phyloP scores from a whole-genome alignment of 2,329 filamentous ascomycete species.

The Eurotiales sp. region DNA sequence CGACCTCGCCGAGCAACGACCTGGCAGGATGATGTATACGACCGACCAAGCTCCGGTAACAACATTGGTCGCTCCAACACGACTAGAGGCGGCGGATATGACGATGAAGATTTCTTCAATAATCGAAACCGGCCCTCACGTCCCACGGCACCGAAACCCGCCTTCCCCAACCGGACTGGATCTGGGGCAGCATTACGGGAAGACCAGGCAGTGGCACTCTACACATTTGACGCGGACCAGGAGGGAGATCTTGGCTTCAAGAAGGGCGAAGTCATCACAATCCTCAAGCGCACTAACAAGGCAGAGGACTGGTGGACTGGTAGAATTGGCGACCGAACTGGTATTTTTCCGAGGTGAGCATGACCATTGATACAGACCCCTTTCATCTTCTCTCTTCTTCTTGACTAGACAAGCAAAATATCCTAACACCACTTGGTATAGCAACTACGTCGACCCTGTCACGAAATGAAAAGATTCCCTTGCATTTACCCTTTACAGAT shows the following conservation, averaged over 20 bases:
- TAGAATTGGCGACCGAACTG: slow-evolving; percentile 75
- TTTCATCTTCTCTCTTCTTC: background rate
- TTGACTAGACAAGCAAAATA: background rate
- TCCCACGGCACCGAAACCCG: slow-evolving; percentile 84
- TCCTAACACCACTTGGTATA: slow-evolving; percentile 11
- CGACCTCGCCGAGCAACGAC: slow-evolving; percentile 45
- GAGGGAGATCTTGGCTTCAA: slow-evolving; percentile 91
- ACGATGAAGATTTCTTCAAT: slow-evolving; percentile 39
- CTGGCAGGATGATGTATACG: slow-evolving; percentile 50
- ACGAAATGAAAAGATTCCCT: slow-evolving; percentile 7
- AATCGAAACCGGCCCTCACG: slow-evolving; percentile 63
- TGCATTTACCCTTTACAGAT: background rate
- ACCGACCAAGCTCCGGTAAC: slow-evolving; percentile 35
- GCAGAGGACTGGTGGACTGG: slow-evolving; percentile 98
- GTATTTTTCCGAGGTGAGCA: slow-evolving; percentile 81
- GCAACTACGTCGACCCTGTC: slow-evolving; percentile 31
- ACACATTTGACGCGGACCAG: slow-evolving; percentile 91
- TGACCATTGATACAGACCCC: too few relatives aligned
- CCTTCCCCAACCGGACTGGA: slow-evolving; percentile 58
- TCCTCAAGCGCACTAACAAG: slow-evolving; percentile 89
- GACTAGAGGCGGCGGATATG: slow-evolving; percentile 26
- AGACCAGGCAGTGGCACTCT: slow-evolving; percentile 87
- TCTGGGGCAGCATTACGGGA: slow-evolving; percentile 36
- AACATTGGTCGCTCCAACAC: slow-evolving; percentile 33
- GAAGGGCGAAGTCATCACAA: slow-evolving; percentile 94